Percentiles rank a stretch among this genome's conserved stretches.
These are phyloP conservation scores for Chaetomiaceae sp. DNA, from an alignment of 2,329 filamentous ascomycete species.

Conservation along the genomic window DNA sequence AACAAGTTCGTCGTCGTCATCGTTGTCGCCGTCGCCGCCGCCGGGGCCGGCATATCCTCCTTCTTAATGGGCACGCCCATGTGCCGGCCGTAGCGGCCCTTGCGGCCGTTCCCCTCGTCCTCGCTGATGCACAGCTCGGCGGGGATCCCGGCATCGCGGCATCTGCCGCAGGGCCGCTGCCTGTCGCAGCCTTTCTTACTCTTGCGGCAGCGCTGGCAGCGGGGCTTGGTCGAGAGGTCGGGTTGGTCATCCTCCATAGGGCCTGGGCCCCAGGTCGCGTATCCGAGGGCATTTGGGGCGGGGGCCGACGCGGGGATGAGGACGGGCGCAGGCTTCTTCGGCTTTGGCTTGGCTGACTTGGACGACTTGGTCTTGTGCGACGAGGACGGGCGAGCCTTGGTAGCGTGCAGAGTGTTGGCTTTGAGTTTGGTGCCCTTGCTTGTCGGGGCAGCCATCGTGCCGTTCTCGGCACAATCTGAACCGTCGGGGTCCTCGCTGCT, in stretches of 20 bases:
- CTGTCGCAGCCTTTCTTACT: conserved; percentile 99
- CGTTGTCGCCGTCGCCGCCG: no score
- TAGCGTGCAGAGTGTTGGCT: conserved; percentile 28
- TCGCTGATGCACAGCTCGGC: conserved; percentile 94
- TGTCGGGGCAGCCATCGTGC: conserved; percentile 38
- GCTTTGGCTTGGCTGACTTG: conserved; percentile 43
- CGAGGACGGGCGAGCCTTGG: conserved; percentile 39
- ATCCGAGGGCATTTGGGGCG: no score
- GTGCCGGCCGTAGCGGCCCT: conserved; percentile 79
- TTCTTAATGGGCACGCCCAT: conserved; percentile 64
- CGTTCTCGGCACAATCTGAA: conserved; percentile 42
- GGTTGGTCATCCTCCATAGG: conserved; percentile 84
- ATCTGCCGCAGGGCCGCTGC: conserved; percentile 89
- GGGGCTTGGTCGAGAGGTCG: conserved; percentile 89
- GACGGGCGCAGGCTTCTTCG: conserved; percentile 46
- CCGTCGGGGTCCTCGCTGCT: conserved; percentile 59
- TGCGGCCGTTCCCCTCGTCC: conserved; percentile 94
- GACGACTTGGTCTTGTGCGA: conserved; percentile 41
- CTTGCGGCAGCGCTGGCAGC: conserved; percentile 97
- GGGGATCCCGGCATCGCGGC: conserved; percentile 91
- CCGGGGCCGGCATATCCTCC: conserved; percentile 42
- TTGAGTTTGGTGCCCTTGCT: conserved; percentile 37
- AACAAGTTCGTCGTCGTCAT: conserved; percentile 35
- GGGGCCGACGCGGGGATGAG: conserved; percentile 59
- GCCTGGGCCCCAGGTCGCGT: conserved; percentile 43